Conservation (phyloP, 1,284 basidiomycete species). For the Marasmius fiardii region DNA sequence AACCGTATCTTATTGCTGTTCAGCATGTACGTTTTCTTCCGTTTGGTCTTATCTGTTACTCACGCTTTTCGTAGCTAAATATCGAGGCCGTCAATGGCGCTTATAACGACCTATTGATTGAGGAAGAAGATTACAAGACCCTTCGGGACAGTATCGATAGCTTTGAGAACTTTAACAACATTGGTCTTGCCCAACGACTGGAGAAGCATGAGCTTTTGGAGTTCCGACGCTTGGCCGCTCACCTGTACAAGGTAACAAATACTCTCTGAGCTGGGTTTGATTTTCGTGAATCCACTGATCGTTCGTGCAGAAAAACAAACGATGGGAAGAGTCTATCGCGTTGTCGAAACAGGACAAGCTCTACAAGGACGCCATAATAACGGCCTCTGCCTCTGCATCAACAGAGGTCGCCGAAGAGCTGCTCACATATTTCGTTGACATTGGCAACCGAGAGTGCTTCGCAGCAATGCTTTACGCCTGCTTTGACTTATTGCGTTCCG, state of each 20-base stretch:
- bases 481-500: conserved; percentile 90
- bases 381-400: conserved; percentile 79
- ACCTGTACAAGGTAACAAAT: conserved; percentile 95
- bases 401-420: conserved; percentile 92
- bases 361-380: conserved; percentile 95
- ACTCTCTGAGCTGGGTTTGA: too few relatives aligned
- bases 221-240: conserved; percentile 92
- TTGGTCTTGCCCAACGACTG: conserved; percentile 81
- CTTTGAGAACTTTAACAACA: conserved; percentile 97
- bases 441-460: conserved; percentile 98
- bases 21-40: conserved; percentile 66
- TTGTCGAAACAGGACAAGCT: conserved; percentile 95
- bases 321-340: conserved; percentile 94
- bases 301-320: conserved; percentile 75
- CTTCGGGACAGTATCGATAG: conserved; percentile 95
- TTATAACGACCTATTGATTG: conserved; percentile 95
- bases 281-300: too few relatives aligned
- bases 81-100: conserved; percentile 97
- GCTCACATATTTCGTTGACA: conserved; percentile 91
- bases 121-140: conserved; percentile 98
- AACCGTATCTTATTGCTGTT: conserved; percentile 94
- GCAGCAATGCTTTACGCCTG: conserved; percentile 87
- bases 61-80: conserved; percentile 62
- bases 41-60: conserved; percentile 11
- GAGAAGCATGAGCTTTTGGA: conserved; percentile 93